A percentile compares a stretch with the other conserved stretches of the same genome.
Conservation (phyloP, 768 basidiomycete genomes). For the Serendipita sp. region DNA sequence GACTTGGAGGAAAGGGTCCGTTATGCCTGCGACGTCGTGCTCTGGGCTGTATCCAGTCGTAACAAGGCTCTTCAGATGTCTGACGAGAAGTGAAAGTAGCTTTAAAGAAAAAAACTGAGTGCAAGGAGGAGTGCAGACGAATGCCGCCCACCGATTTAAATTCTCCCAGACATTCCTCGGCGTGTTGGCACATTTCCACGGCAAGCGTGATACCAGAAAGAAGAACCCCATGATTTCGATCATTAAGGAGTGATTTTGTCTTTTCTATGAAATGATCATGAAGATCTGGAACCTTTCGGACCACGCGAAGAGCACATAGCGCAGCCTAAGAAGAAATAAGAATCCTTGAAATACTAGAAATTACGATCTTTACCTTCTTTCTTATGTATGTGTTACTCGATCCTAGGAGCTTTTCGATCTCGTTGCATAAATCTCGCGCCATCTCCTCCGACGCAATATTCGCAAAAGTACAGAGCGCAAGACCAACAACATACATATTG, state of each 20-base stretch:
- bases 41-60: constrained; percentile 97
- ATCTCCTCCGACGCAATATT: constrained; percentile 99
- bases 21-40: constrained; percentile 98
- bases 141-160: constrained; percentile 65
- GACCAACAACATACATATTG: constrained; percentile 96
- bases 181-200: constrained; percentile 81
- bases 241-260: constrained; percentile 78
- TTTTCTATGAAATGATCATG: constrained; percentile 81
- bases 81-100: constrained; percentile 86
- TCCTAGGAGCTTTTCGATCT: constrained; percentile 92
- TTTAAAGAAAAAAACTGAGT: constrained; percentile 17
- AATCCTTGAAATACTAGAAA: not conserved
- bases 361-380: constrained; percentile 60
- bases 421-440: constrained; percentile 94
- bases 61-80: constrained; percentile 84
- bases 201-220: constrained; percentile 88
- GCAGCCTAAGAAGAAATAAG: constrained; percentile 45
- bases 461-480: constrained; percentile 94
- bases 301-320: constrained; percentile 81
- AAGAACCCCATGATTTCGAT: constrained; percentile 93
- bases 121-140: constrained; percentile 1
- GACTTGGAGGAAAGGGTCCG: constrained; percentile 87
- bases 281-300: constrained; percentile 92
- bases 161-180: constrained; percentile 55
- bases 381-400: constrained; percentile 98